Conservation (phyloP, 768 basidiomycete genomes). For the Boletus fagicola region DNA sequence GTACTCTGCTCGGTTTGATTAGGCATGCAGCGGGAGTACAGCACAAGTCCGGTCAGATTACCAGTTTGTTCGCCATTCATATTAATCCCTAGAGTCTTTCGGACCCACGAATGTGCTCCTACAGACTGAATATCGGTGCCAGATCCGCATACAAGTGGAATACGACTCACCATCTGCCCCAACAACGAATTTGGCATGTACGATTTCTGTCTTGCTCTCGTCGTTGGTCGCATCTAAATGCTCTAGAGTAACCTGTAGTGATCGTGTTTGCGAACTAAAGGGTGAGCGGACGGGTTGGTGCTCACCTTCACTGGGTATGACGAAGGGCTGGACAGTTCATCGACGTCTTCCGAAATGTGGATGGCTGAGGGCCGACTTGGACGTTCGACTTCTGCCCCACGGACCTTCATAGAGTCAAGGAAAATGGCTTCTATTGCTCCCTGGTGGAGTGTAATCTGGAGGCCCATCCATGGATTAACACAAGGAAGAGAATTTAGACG, state of each 20-base stretch:
- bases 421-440: constrained; percentile 44
- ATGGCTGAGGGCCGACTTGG: constrained; percentile 33
- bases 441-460: constrained; percentile 38
- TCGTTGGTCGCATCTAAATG: constrained; percentile 25
- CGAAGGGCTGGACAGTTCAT: constrained; percentile 33
- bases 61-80: constrained; percentile 54
- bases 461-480: not conserved
- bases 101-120: constrained; percentile 49
- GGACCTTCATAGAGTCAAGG: constrained; percentile 37
- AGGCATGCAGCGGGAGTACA: not conserved
- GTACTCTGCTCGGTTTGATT: constrained; percentile 45
- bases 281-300: not conserved
- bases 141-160: not conserved
- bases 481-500: not conserved
- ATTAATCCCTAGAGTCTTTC: constrained; percentile 41
- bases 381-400: constrained; percentile 37
- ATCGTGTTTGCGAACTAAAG: not conserved
- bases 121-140: not conserved
- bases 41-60: constrained; percentile 1
- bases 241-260: constrained; percentile 23
- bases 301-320: constrained; percentile 34
- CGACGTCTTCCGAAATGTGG: constrained; percentile 36
- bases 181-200: constrained; percentile 37
- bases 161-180: constrained; percentile 34
- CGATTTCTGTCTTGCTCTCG: constrained; percentile 31